phyloP scores from a whole-genome alignment of 208 protist genomes.

The Trypanosoma conorhini region DNA sequence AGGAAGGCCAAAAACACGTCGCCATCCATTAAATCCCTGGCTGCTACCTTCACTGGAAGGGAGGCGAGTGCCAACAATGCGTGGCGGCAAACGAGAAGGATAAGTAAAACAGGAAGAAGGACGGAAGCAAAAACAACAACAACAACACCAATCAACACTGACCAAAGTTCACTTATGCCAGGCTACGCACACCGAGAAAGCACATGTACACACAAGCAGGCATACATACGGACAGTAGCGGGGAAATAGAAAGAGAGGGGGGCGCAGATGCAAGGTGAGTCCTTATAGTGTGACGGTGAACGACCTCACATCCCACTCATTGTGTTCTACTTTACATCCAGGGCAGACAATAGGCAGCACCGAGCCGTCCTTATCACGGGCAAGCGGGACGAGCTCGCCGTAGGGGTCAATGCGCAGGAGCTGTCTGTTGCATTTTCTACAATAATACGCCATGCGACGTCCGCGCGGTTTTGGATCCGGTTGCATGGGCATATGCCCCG shows the following conservation, averaged over 20 bases:
- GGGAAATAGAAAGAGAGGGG: neutral
- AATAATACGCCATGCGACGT: constrained; percentile 64
- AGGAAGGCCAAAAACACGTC: constrained; percentile 40
- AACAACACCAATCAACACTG: neutral
- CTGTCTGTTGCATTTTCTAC: constrained; percentile 59
- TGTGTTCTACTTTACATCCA: constrained; percentile 73
- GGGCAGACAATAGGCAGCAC: constrained; percentile 76
- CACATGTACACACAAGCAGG: neutral
- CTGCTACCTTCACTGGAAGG: neutral
- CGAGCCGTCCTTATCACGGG: constrained; percentile 55
- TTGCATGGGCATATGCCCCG: neutral
- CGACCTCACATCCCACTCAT: constrained; percentile 65
- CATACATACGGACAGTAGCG: neutral
- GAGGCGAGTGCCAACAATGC: neutral
- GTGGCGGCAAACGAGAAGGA: constrained; percentile 8
- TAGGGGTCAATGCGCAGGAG: constrained; percentile 74
- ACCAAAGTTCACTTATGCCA: neutral
- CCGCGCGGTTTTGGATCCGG: neutral
- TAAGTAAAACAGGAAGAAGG: too few relatives aligned
- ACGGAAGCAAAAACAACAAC: neutral
- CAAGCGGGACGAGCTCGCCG: constrained; percentile 81
- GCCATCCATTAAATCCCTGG: constrained; percentile 18
- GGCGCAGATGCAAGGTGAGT: neutral
- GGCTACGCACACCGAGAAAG: neutral
- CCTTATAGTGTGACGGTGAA: constrained; percentile 22